Evolutionary conservation across 768 basidiomycete genomes (phyloP), one percentile per base, ranked within the genome.

Genomic region (Hebeloma cylindrosporum): DNA sequence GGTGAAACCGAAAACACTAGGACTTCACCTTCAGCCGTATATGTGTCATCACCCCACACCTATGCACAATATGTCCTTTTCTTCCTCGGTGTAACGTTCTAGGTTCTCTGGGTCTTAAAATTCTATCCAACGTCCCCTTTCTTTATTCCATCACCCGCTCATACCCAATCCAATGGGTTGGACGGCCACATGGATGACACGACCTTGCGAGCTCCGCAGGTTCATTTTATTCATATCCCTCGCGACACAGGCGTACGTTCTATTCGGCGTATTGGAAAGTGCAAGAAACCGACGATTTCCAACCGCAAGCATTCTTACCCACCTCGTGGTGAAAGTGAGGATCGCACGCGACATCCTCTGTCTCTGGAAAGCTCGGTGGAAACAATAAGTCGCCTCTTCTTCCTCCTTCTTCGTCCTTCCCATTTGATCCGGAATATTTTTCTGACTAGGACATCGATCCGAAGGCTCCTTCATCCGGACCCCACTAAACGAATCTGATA

Each of bases 401-500:
- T 51, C 31, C 20, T 47, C 10, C 10, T 29, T 5, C 32, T 51
- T 14, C 45, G 46, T n/a, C 7, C 40, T 43, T 7, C 30, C 21
- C 18, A 13, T 5, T 17, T 22, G 5, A 5, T 18, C 36, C 9
- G 21, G 13, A 7, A 5, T 22, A 1, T 7, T 27, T 14, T 27
- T 2, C 3, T n/a, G n/a, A n/a, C n/a, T n/a, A n/a, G n/a, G 10
- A 25, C 14, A n/a, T n/a, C n/a, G n/a, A n/a, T n/a, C n/a, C n/a
- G n/a, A 7, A 52, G 54, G 45, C 54, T 20, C 36, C 52, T 20
- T 40, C 46, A 3, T 50, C 51, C 9, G 50, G 56, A 5, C 56
- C 52, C 5, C 50, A 54, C 33, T 50, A 52, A 13, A 50, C 56
- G n/a, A 40, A 23, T 5, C 11, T 39, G 5, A 38, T 50, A 11